These are phyloP conservation scores for Pythium rishiriense DNA, from an alignment of 352 stramenopile genomes.

Conservation along the genomic window DNA sequence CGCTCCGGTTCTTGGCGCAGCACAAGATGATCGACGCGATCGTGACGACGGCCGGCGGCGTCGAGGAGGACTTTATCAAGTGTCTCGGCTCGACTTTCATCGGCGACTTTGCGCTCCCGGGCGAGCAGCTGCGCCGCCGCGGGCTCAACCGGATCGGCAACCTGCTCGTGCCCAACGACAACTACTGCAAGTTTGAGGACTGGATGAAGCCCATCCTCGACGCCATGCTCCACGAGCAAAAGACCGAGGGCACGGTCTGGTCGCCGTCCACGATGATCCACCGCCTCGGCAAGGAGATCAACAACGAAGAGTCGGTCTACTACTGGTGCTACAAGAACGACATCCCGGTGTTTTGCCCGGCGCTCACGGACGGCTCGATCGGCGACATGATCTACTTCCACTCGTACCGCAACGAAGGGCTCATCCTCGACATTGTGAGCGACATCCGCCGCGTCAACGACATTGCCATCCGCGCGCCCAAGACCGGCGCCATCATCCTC, in stretches of 20 bases:
- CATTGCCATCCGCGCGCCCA: conserved; percentile 93
- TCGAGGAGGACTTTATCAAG: conserved; percentile 99
- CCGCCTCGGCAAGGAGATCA: conserved; percentile 96
- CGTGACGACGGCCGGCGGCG: conserved; percentile 90
- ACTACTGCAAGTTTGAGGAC: conserved; percentile 99
- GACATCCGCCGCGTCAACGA: conserved; percentile 99
- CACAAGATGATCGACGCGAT: conserved; percentile 99
- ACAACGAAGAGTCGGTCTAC: conserved; percentile 98
- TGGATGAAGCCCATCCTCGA: conserved; percentile 97
- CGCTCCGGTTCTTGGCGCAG: conserved; percentile 97
- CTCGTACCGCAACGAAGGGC: conserved; percentile 97
- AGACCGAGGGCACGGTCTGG: conserved; percentile 89
- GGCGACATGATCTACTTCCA: conserved; percentile 99
- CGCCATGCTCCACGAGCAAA: conserved; percentile 98
- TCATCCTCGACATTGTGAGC: conserved; percentile 97
- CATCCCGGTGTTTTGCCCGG: conserved; percentile 99
- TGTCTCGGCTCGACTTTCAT: conserved; percentile 98
- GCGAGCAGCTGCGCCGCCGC: conserved; percentile 90
- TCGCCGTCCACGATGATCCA: conserved; percentile 98
- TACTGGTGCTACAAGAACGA: conserved; percentile 99
- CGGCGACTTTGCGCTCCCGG: conserved; percentile 96
- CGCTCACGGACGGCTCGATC: conserved; percentile 98
- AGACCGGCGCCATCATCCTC: conserved; percentile 97
- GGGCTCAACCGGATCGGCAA: conserved; percentile 99
- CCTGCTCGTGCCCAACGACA: conserved; percentile 99